phyloP scores from a whole-genome alignment of 2,329 filamentous ascomycete species.

The Paracorniculantispora psalliotae region DNA sequence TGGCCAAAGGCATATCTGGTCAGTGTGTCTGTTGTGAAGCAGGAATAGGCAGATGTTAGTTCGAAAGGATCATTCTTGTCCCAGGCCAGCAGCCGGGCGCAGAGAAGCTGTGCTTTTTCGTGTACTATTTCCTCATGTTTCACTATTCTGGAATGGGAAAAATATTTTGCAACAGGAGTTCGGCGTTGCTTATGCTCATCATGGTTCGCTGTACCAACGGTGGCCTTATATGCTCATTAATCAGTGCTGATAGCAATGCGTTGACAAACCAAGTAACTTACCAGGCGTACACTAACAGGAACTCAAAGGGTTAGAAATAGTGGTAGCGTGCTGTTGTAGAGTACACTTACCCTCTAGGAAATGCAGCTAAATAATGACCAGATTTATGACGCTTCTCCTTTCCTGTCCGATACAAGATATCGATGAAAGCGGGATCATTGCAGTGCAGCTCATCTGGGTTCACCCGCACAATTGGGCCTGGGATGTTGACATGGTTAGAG shows the following conservation, averaged over 20 bases:
- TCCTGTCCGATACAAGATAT: conserved; percentile 20
- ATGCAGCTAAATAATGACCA: conserved; percentile 13
- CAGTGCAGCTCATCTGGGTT: conserved; percentile 25
- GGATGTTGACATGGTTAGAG: background rate
- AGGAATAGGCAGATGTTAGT: conserved; percentile 14
- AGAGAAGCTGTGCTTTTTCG: conserved; percentile 15
- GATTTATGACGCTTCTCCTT: conserved; percentile 17
- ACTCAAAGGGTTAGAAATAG: background rate
- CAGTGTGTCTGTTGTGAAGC: conserved; percentile 24
- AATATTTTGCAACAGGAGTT: conserved; percentile 20
- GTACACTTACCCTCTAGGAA: conserved; percentile 13
- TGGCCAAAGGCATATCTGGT: conserved; percentile 25
- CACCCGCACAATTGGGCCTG: conserved; percentile 25
- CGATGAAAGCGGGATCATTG: conserved; percentile 22
- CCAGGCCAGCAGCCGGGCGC: conserved; percentile 16
- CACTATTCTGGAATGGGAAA: conserved; percentile 19
- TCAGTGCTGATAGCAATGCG: background rate
- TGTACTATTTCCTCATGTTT: conserved; percentile 19
- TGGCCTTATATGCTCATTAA: background rate
- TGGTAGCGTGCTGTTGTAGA: background rate
- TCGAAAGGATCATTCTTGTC: conserved; percentile 11
- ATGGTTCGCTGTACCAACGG: conserved; percentile 19
- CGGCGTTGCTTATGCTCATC: conserved; percentile 22
- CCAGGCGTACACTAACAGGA: background rate
- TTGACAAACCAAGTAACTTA: background rate